Base-by-base conservation (phyloP, 2,329 filamentous ascomycete genomes). In the Cladosporium sp. region DNA sequence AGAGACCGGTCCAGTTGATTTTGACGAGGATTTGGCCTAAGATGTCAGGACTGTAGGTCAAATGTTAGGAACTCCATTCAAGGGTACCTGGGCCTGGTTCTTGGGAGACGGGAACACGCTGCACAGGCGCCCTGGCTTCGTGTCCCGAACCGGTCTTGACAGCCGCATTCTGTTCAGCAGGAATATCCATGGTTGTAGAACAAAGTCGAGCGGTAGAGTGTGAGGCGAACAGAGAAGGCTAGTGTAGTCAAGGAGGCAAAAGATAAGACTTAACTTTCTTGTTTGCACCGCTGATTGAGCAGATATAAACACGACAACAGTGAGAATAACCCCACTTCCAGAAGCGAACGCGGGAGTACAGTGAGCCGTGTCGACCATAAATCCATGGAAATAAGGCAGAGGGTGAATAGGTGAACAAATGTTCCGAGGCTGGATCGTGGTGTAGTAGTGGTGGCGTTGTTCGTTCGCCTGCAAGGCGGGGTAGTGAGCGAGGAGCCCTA, bases 121-220 rank as follows among this genome's bases (percentile, higher is more conserved):
- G 69, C 28, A 80, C 70, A 1, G 70, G 71, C 3, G 75, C 72
- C 21, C 67, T 74, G 44, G 73, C 69, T 40, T 70, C 67, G n/a
- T 65, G 59, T n/a, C 72, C 73, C n/a, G 65, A 64, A 52, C 78
- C 78, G 49, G 73, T 67, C 62, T 76, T 77, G 12, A 78, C 70
- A 31, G 78, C 76, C 11, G 78, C 78, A 53, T 73, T 74, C 59
- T 78, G 75, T 23, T 74, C 73, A 44, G 71, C 69, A 14, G 76
- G 76, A 5, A 78, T 33, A 18, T 69, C 70, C 73, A 75, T 77
- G 18, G 37, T 50, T 37, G 49, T 28, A 53, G 33, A n/a, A 14
- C 28, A 18, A 2, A 2, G n/a, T 21, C 18, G 52, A 11, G 40
- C 21, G 3, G 49, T n/a, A 31, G 28, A 21, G 8, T 8, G 8